Evolutionary conservation across 768 basidiomycete species (phyloP).

Genomic region (Crassisporium funariophilum): DNA sequence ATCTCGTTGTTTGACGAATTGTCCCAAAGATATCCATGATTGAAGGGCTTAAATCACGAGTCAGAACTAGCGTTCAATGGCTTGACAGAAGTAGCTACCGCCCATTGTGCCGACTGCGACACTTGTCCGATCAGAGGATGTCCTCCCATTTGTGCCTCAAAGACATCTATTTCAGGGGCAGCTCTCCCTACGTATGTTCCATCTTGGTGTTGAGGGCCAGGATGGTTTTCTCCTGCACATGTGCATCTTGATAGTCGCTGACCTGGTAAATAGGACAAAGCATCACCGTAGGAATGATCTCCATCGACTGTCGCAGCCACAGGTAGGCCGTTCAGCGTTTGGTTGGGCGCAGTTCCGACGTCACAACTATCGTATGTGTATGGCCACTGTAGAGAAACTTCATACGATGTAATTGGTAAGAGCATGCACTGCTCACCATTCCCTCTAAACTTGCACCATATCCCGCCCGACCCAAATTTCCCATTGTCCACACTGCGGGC

Average conservation of each 20-base stretch:
- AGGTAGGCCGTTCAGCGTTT: constrained; percentile 71
- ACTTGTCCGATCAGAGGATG: constrained; percentile 53
- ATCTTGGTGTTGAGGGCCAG: constrained; percentile 78
- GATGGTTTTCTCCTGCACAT: constrained; percentile 82
- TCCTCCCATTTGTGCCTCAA: constrained; percentile 72
- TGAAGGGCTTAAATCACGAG: constrained; percentile 62
- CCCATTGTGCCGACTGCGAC: constrained; percentile 86
- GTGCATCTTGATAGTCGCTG: constrained; percentile 89
- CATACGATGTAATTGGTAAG: neutral
- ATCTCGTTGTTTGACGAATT: constrained; percentile 61
- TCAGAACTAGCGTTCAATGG: neutral
- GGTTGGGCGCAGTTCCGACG: constrained; percentile 89
- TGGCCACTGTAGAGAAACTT: constrained; percentile 57
- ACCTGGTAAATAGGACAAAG: constrained; percentile 83
- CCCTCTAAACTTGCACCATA: constrained; percentile 89
- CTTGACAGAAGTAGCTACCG: constrained; percentile 44
- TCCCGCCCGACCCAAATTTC: constrained; percentile 82
- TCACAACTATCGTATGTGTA: constrained; percentile 88
- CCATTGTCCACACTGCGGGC: constrained; percentile 84
- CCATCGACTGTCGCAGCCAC: constrained; percentile 61
- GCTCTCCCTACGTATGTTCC: constrained; percentile 80
- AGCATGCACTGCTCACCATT: constrained; percentile 42
- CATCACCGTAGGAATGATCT: constrained; percentile 50
- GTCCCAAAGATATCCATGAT: constrained; percentile 68
- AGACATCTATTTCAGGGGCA: constrained; percentile 89